These are phyloP conservation scores for Drosera spatulata DNA, from an alignment of 179 eudicot genomes.

Conservation along the genomic window DNA sequence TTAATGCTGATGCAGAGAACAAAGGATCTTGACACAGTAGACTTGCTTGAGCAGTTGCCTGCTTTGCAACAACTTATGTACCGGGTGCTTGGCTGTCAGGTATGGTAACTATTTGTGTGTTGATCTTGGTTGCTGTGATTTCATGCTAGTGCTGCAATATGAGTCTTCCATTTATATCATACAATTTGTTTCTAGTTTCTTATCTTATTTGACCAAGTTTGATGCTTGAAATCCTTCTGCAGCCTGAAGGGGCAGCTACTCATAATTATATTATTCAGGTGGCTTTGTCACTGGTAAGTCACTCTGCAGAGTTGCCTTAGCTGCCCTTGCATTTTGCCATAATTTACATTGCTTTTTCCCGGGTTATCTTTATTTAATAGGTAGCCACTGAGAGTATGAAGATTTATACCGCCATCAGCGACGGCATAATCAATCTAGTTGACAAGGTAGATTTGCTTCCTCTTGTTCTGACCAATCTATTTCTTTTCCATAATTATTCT, in stretches of 20 bases:
- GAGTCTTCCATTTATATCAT: background rate
- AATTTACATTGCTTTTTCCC: background rate
- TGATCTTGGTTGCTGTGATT: background rate
- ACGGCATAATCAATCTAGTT: constrained; percentile 78
- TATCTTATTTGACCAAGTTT: background rate
- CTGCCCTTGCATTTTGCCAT: too few species aligned
- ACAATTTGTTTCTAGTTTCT: background rate
- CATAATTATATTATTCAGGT: constrained; percentile 76
- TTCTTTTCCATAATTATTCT: background rate
- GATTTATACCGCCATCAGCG: constrained; percentile 76
- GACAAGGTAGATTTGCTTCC: constrained; percentile 55
- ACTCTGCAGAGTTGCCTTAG: background rate
- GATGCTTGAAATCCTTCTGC: constrained; percentile 24
- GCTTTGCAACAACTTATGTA: constrained; percentile 81
- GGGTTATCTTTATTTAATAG: constrained; percentile 17
- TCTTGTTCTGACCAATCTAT: background rate
- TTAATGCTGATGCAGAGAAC: constrained; percentile 56
- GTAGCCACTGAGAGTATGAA: constrained; percentile 92
- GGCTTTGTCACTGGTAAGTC: constrained; percentile 83
- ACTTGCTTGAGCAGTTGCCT: constrained; percentile 85
- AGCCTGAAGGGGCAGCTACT: constrained; percentile 95
- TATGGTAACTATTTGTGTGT: constrained; percentile 10
- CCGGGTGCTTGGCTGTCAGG: constrained; percentile 90
- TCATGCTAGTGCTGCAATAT: background rate
- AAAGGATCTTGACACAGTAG: constrained; percentile 76